phyloP scores from a whole-genome alignment of 345 rosid genomes.

The Salix suchowensis region DNA sequence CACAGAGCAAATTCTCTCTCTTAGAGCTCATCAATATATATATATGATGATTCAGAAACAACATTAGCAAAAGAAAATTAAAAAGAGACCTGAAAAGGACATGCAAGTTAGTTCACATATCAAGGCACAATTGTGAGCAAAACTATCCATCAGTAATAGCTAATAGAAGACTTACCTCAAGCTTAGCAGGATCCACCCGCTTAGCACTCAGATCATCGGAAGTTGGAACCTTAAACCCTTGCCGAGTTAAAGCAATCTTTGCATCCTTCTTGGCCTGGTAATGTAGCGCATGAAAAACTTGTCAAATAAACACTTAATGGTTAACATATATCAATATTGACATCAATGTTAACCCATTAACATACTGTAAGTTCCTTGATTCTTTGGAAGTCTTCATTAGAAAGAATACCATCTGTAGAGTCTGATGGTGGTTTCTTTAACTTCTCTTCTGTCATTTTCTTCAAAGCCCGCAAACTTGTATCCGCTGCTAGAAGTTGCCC shows the following conservation, averaged over 20 bases:
- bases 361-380: slow-evolving; percentile 80
- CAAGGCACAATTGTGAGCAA: neutral
- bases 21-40: no score
- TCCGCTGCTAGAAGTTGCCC: slow-evolving; percentile 63
- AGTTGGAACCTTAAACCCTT: slow-evolving; percentile 74
- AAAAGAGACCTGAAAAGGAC: neutral
- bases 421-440: slow-evolving; percentile 28
- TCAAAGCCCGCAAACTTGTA: slow-evolving; percentile 81
- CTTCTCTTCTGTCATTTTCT: slow-evolving; percentile 67
- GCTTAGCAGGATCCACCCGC: slow-evolving; percentile 81
- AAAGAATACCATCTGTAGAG: slow-evolving; percentile 68
- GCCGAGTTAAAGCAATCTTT: slow-evolving; percentile 54
- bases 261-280: slow-evolving; percentile 72
- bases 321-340: neutral
- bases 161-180: slow-evolving; percentile 61
- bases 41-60: neutral
- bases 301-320: neutral
- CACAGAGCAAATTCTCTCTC: neutral
- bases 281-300: neutral
- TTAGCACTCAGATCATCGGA: slow-evolving; percentile 68
- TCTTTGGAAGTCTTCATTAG: slow-evolving; percentile 81
- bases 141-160: slow-evolving; percentile 1
- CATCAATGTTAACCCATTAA: neutral
- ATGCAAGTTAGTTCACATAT: neutral
- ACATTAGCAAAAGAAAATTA: neutral